Evolutionary conservation across 257 asterid species (phyloP).

Genomic region (Nicotiana benthamiana): DNA sequence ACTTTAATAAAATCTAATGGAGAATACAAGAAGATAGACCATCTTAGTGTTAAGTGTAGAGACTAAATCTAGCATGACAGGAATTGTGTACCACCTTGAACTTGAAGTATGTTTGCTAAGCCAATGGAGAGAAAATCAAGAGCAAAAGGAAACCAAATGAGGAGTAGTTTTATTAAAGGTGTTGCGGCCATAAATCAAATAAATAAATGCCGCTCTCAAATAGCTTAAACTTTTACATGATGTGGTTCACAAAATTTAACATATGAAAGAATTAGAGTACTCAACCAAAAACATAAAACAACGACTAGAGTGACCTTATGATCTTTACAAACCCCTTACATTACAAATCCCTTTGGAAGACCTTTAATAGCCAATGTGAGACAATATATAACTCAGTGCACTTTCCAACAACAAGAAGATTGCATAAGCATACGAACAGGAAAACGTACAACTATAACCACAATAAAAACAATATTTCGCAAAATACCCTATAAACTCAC

Average conservation of each 20-base stretch:
- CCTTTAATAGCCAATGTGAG: background rate
- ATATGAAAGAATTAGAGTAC: background rate
- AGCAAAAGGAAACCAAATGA: background rate
- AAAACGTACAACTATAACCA: background rate
- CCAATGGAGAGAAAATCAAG: background rate
- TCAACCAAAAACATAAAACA: conserved; percentile 3
- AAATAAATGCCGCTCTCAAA: background rate
- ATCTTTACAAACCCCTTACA: background rate
- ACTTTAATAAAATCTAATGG: background rate
- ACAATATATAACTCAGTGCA: background rate
- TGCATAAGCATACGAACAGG: background rate
- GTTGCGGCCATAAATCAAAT: background rate
- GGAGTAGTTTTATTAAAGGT: background rate
- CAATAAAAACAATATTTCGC: background rate
- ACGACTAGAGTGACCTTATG: background rate
- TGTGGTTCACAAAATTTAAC: background rate
- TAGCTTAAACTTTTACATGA: background rate
- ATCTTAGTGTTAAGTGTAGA: background rate
- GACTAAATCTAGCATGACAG: background rate
- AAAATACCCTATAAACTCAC: conserved; percentile 22
- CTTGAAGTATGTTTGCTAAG: background rate
- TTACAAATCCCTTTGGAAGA: background rate
- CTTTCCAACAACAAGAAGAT: background rate
- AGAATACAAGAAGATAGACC: background rate
- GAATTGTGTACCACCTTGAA: background rate